A percentile compares a stretch with the other conserved stretches of the same genome.
Conservation (phyloP, 805 yeast species). For the Komagataella kurtzmanii region DNA sequence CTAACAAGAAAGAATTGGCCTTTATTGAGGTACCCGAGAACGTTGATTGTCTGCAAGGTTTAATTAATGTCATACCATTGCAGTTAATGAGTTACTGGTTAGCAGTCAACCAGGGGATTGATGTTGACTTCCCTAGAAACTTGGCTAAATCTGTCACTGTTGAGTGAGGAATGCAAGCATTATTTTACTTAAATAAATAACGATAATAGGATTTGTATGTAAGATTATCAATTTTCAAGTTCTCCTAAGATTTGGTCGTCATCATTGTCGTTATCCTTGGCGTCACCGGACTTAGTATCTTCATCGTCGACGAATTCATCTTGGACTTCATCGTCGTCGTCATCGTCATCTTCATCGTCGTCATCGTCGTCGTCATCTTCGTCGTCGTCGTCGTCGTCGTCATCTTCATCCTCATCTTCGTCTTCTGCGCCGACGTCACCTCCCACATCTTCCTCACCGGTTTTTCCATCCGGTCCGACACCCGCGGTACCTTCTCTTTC, state of each 20-base stretch:
- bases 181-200: not conserved
- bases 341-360: constrained; percentile 26
- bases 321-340: constrained; percentile 24
- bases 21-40: constrained; percentile 87
- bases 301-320: constrained; percentile 25
- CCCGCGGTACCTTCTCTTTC: constrained; percentile 27
- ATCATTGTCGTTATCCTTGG: not conserved
- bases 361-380: constrained; percentile 34
- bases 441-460: constrained; percentile 14
- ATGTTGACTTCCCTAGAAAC: constrained; percentile 98
- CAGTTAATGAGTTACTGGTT: constrained; percentile 96
- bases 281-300: constrained; percentile 5
- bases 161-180: constrained; percentile 32
- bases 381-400: constrained; percentile 29
- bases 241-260: not conserved
- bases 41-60: constrained; percentile 95
- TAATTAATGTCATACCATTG: constrained; percentile 85
- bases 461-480: constrained; percentile 16
- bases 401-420: constrained; percentile 25
- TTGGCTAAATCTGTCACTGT: constrained; percentile 97
- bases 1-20: constrained; percentile 42
- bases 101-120: constrained; percentile 88
- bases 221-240: not conserved
- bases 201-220: not conserved
- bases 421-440: constrained; percentile 36